phyloP scores from a whole-genome alignment of 2,329 filamentous ascomycete genomes.

The Keithomyces neogunnii region DNA sequence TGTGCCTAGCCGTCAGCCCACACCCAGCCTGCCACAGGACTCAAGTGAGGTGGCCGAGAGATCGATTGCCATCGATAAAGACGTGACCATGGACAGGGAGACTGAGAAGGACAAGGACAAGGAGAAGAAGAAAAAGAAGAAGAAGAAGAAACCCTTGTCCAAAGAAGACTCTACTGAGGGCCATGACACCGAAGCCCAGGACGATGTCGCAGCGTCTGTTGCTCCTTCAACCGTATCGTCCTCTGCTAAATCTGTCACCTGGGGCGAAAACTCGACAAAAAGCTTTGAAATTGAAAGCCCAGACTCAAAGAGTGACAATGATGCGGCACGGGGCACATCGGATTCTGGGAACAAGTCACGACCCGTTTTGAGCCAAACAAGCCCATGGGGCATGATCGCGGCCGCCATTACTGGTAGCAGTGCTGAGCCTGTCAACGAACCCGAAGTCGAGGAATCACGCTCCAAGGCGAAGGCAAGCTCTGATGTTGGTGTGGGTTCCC shows the following conservation, averaged over 20 bases:
- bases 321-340: slow-evolving; percentile 16
- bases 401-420: slow-evolving; percentile 38
- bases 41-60: slow-evolving; percentile 1
- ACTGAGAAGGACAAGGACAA: slow-evolving; percentile 5
- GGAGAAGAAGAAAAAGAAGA: slow-evolving; percentile 11
- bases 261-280: slow-evolving; percentile 57
- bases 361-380: slow-evolving; percentile 29
- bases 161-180: slow-evolving; percentile 20
- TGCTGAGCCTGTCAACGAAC: slow-evolving; percentile 26
- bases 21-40: slow-evolving; percentile 28
- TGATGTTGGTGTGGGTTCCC: slow-evolving; percentile 7
- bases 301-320: slow-evolving; percentile 28
- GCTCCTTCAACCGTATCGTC: slow-evolving; percentile 15
- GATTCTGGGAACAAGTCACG: slow-evolving; percentile 21
- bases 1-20: slow-evolving; percentile 28
- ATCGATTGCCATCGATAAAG: neutral
- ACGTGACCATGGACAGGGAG: neutral
- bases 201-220: slow-evolving; percentile 26
- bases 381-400: slow-evolving; percentile 44
- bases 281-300: slow-evolving; percentile 55
- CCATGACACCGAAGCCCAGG: slow-evolving; percentile 29
- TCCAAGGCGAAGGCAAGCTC: slow-evolving; percentile 6
- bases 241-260: slow-evolving; percentile 50
- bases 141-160: slow-evolving; percentile 12
- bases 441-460: slow-evolving; percentile 14